Percentiles rank a stretch among this genome's conserved stretches.
Conservation (phyloP, 257 asterid genomes). For the Przewalskia tangutica region DNA sequence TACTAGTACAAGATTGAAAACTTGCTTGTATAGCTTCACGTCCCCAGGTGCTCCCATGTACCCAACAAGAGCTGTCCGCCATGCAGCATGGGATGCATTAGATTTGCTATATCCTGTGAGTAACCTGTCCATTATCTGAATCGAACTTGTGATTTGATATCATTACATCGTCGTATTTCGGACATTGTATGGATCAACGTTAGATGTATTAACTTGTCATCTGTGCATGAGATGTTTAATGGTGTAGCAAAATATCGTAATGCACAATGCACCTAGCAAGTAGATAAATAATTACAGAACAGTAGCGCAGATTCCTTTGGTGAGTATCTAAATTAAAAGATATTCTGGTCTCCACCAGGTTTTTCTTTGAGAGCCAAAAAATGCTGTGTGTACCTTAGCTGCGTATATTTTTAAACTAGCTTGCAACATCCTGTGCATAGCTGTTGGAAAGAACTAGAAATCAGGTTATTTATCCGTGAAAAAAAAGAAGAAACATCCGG, state of each 20-base stretch:
- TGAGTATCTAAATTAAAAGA: background rate
- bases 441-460: background rate
- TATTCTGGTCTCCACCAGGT: background rate
- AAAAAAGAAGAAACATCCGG: background rate
- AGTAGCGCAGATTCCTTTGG: background rate
- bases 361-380: background rate
- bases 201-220: background rate
- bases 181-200: background rate
- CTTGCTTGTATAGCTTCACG: slow-evolving; percentile 92
- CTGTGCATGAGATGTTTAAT: background rate
- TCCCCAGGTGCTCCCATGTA: slow-evolving; percentile 98
- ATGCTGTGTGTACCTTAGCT: background rate
- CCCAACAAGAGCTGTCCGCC: slow-evolving; percentile 96
- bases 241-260: background rate
- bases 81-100: slow-evolving; percentile 92
- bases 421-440: background rate
- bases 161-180: background rate
- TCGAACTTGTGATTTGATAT: background rate
- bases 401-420: background rate
- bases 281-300: background rate
- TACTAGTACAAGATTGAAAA: slow-evolving; percentile 80
- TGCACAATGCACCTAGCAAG: background rate
- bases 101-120: slow-evolving; percentile 92
- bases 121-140: slow-evolving; percentile 3
- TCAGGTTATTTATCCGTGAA: no score